These are phyloP conservation scores for Lolium multiflorum DNA, from an alignment of 176 grass and related monocot species.

Conservation along the genomic window DNA sequence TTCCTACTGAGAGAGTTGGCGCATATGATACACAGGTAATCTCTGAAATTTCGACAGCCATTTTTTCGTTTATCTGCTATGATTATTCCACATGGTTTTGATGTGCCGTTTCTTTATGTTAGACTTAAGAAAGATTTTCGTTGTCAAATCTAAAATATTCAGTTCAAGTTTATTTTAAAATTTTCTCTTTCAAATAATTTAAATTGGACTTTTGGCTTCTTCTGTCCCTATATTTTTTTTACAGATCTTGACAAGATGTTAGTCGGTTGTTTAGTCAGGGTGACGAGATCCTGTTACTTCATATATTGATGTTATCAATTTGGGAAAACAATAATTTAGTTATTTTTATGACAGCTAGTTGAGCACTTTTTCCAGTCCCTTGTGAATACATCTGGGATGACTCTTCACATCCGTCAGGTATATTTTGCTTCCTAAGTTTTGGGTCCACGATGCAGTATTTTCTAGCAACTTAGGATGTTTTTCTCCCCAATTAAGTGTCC, in stretches of 20 bases:
- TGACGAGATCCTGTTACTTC: constrained; percentile 15
- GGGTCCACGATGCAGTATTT: neutral
- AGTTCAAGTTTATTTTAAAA: neutral
- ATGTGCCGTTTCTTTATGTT: neutral
- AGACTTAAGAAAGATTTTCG: neutral
- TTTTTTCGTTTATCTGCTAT: neutral
- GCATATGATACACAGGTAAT: constrained; percentile 82
- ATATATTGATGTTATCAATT: neutral
- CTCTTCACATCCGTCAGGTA: constrained; percentile 95
- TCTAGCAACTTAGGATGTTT: neutral
- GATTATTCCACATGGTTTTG: neutral
- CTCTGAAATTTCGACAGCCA: neutral
- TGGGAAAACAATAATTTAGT: constrained; percentile 28
- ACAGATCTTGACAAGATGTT: neutral
- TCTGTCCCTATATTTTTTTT: neutral
- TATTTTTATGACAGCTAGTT: constrained; percentile 67
- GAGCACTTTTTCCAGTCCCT: constrained; percentile 96
- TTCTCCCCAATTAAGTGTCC: neutral
- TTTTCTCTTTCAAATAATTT: neutral
- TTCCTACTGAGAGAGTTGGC: constrained; percentile 81
- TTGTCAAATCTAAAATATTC: neutral
- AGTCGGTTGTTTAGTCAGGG: neutral
- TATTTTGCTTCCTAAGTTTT: constrained; percentile 1
- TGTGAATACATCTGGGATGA: constrained; percentile 94
- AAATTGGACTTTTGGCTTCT: neutral